Percentiles rank a stretch among this genome's conserved stretches.
Conservation (phyloP, 2,329 filamentous ascomycete genomes). For the Trichoderma arundinaceum region DNA sequence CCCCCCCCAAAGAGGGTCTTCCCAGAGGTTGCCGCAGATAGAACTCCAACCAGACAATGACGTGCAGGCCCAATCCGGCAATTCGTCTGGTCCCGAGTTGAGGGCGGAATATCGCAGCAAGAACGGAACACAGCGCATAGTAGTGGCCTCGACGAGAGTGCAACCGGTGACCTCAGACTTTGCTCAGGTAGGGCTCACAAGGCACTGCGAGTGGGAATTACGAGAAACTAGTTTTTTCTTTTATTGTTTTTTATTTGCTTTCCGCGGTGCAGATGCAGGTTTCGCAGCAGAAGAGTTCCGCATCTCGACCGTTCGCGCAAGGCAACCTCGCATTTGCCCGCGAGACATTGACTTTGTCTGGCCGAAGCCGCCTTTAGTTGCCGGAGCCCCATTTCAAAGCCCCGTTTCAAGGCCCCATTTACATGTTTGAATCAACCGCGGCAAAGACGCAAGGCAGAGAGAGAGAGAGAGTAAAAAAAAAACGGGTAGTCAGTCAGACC, state of each 20-base stretch:
- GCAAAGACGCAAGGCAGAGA: slow-evolving; percentile 3
- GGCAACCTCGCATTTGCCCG: too few species aligned
- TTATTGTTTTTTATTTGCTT: too few species aligned
- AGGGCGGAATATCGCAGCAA: slow-evolving; percentile 5
- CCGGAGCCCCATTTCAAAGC: slow-evolving; percentile 1
- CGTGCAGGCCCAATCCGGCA: slow-evolving; percentile 27
- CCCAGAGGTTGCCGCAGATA: neutral
- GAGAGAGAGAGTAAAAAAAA: too few species aligned
- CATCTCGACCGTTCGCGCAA: too few species aligned
- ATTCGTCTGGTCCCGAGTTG: slow-evolving; percentile 15
- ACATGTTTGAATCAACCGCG: neutral
- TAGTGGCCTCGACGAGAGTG: neutral
- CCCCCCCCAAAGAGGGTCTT: neutral
- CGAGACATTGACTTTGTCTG: neutral
- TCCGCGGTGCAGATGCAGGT: too few species aligned
- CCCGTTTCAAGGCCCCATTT: too few species aligned
- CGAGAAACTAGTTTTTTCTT: too few species aligned
- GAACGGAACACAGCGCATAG: neutral
- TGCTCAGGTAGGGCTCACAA: slow-evolving; percentile 25
- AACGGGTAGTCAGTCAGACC: too few species aligned
- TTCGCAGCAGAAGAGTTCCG: neutral
- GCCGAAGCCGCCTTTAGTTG: slow-evolving; percentile 1
- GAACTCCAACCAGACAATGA: slow-evolving; percentile 19
- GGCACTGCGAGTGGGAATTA: neutral
- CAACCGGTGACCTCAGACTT: neutral